Base-by-base conservation (phyloP, 2,329 filamentous ascomycete genomes). In the Aureobasidium lini region DNA sequence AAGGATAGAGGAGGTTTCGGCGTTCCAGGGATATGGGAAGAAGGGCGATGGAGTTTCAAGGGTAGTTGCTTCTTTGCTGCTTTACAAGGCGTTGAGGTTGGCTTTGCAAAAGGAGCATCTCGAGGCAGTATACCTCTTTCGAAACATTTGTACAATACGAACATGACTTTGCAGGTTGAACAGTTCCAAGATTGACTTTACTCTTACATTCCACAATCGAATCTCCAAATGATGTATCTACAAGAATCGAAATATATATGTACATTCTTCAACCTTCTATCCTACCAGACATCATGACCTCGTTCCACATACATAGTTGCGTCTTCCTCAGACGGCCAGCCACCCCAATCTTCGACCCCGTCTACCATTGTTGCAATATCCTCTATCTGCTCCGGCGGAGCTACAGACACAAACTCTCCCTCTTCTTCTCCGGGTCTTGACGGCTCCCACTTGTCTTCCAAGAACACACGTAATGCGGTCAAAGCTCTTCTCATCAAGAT, bases 281-380 rank as follows among this genome's bases (percentile, higher is more conserved):
- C 6, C 34, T 11, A 5, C 37, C 31, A 36, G 31, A 2, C 47
- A 37, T 16, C 40, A 29, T 16, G 40, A 23, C 52, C 52, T 34
- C 23, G 16, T 34, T 48, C 49, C 4, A 62, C 48, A 64, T 74
- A 72, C 34, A 52, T 48, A 57, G 69, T 63, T 4, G 78, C 72
- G 56, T 78, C 72, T 15, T 74, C 67, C 42, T 73, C 71, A 4
- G 61, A 66, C 7, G 77, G 73, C 77, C 77, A 79, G 1, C 73
- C 73, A 23, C 70, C 71, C 75, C 76, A 78, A 2, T 65, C 67
- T 37, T 73, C 66, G 4, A 75, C 69, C 13, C 64, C 61, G 8
- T 76, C 71, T 28, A 72, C 63, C 8, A 70, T 48, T 9, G 40
- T 46, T 36, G 53, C 60, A 15, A 68, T 63, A 28, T 65, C 60